phyloP scores from a whole-genome alignment of 257 asterid species.

The Solanum virginianum region DNA sequence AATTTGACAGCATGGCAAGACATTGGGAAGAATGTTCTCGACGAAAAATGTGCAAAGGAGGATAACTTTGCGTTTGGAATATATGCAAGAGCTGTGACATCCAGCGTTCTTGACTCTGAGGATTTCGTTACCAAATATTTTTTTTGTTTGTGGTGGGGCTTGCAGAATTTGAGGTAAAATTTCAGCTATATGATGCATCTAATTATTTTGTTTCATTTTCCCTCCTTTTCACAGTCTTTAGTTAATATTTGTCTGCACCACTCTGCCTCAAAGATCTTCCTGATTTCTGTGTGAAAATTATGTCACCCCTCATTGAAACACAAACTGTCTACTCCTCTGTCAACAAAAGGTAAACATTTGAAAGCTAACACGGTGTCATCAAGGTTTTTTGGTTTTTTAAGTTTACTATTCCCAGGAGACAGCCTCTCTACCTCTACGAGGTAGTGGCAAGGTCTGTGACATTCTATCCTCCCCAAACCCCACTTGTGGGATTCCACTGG shows the following conservation, averaged over 20 bases:
- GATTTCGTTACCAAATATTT: constrained; percentile 51
- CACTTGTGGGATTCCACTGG: too few species aligned
- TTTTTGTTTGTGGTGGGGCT: constrained; percentile 93
- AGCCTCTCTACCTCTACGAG: too few species aligned
- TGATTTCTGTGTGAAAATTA: neutral
- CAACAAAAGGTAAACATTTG: neutral
- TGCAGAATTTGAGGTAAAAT: constrained; percentile 68
- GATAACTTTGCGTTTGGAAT: constrained; percentile 60
- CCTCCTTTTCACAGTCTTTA: neutral
- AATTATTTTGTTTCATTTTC: neutral
- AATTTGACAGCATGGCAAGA: constrained; percentile 48
- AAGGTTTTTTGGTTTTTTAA: neutral
- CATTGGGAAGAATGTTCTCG: constrained; percentile 32
- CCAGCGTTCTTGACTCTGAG: constrained; percentile 65
- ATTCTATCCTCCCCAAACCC: too few species aligned
- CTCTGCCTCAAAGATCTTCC: neutral
- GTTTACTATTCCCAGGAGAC: neutral
- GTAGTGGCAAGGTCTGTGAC: too few species aligned
- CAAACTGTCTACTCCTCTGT: neutral
- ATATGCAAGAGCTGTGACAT: constrained; percentile 50
- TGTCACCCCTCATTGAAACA: neutral
- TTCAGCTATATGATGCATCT: neutral
- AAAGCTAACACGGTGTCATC: neutral
- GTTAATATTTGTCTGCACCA: neutral
- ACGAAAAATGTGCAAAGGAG: constrained; percentile 42